Conservation (phyloP, 108 stramenopile species). For the Phaeodactylum tricornutum region DNA sequence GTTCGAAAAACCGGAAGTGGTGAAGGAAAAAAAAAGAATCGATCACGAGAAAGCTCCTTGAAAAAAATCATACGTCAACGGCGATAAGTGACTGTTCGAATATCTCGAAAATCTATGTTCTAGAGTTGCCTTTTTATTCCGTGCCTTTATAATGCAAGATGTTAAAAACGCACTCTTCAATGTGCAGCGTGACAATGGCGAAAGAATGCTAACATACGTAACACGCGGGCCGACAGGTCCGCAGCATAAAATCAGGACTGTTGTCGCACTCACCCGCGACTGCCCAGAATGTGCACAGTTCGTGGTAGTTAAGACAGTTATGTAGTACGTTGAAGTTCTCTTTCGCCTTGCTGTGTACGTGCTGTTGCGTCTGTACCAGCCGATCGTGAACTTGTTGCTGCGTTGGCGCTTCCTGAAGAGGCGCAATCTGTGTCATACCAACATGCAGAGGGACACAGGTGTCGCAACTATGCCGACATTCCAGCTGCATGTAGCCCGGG, state of each 20-base stretch:
- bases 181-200: no score
- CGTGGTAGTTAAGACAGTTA: not conserved
- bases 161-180: no score
- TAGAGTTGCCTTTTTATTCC: not conserved
- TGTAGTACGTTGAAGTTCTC: no score
- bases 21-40: not conserved
- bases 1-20: not conserved
- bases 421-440: no score
- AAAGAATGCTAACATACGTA: not conserved
- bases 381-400: no score
- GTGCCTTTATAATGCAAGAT: no score
- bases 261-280: not conserved
- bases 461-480: not conserved
- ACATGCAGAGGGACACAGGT: not conserved
- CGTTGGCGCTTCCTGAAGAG: no score
- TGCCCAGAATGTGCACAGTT: not conserved
- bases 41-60: not conserved
- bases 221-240: not conserved
- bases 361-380: no score
- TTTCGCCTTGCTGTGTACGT: no score
- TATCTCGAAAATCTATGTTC: not conserved
- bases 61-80: not conserved
- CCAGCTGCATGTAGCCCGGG: not conserved
- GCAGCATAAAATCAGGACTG: not conserved
- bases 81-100: not conserved